Evolutionary conservation across 192 early-diverging fungal species (phyloP).

Genomic region (Coemansia sp.): DNA sequence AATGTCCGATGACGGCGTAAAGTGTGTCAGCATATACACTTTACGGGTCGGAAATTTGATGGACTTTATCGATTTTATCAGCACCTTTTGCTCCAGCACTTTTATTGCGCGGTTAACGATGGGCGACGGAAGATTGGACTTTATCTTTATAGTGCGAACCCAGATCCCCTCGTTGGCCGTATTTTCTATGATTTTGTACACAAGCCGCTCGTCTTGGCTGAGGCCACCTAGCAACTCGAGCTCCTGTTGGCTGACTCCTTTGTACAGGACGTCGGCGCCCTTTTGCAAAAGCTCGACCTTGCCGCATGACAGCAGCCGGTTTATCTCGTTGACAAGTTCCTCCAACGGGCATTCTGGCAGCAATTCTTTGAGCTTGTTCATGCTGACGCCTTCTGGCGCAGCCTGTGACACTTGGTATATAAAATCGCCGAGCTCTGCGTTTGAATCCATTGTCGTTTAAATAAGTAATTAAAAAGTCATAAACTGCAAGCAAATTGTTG

Average conservation of each 20-base stretch:
- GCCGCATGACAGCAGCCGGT: conserved; percentile 30
- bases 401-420: not conserved
- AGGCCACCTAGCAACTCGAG: conserved; percentile 56
- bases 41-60: conserved; percentile 90
- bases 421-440: not conserved
- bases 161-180: conserved; percentile 81
- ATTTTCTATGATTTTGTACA: conserved; percentile 81
- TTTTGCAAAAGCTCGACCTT: conserved; percentile 44
- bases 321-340: conserved; percentile 36
- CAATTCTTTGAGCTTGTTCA: conserved; percentile 21
- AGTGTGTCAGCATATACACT: conserved; percentile 84
- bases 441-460: not conserved
- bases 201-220: conserved; percentile 69
- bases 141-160: conserved; percentile 76
- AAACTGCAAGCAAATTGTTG: no score
- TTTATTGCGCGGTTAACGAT: conserved; percentile 78
- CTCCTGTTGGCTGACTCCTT: conserved; percentile 24
- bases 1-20: conserved; percentile 80
- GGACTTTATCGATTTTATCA: conserved; percentile 86
- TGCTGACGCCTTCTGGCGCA: not conserved
- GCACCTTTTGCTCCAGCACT: conserved; percentile 71
- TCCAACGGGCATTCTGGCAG: conserved; percentile 19
- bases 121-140: conserved; percentile 73
- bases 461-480: no score
- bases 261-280: conserved; percentile 25